Conservation (phyloP, 805 yeast genomes). For the Wickerhamomyces bovis region DNA sequence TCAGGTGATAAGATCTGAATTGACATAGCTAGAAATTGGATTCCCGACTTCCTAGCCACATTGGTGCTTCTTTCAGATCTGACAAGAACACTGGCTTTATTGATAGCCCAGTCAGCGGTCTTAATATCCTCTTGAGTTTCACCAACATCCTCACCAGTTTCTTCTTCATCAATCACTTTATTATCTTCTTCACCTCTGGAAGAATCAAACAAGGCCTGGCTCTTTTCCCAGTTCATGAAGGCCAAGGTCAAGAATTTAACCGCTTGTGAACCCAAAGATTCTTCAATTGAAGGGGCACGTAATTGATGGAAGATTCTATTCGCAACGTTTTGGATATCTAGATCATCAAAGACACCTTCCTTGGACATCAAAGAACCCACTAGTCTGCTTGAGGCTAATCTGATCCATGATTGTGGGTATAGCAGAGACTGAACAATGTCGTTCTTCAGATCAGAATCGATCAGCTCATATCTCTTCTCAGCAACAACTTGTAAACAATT, state of each 20-base stretch:
- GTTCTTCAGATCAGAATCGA: conserved; percentile 30
- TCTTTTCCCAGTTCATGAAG: conserved; percentile 51
- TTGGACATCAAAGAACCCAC: conserved; percentile 46
- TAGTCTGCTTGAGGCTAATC: conserved; percentile 59
- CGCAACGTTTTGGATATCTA: conserved; percentile 61
- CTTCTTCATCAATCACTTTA: conserved; percentile 20
- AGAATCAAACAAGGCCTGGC: conserved; percentile 29
- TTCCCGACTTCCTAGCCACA: conserved; percentile 57
- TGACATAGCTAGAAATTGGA: conserved; percentile 65
- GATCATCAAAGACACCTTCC: conserved; percentile 30
- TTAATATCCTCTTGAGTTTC: conserved; percentile 19
- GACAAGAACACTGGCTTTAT: conserved; percentile 55
- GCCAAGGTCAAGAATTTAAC: conserved; percentile 62
- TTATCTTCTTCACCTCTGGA: conserved; percentile 21
- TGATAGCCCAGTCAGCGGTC: conserved; percentile 56
- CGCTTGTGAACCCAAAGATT: conserved; percentile 54
- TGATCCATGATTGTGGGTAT: conserved; percentile 91
- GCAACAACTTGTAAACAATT: conserved; percentile 41
- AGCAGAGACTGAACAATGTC: conserved; percentile 49
- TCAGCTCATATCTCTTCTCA: conserved; percentile 24
- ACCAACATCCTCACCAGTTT: conserved; percentile 21
- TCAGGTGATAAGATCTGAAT: conserved; percentile 42
- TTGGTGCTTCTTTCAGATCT: conserved; percentile 58
- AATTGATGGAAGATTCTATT: conserved; percentile 69
- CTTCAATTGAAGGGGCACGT: conserved; percentile 69